phyloP scores from a whole-genome alignment of 331 rosid genomes.

The Rosa hybrid region DNA sequence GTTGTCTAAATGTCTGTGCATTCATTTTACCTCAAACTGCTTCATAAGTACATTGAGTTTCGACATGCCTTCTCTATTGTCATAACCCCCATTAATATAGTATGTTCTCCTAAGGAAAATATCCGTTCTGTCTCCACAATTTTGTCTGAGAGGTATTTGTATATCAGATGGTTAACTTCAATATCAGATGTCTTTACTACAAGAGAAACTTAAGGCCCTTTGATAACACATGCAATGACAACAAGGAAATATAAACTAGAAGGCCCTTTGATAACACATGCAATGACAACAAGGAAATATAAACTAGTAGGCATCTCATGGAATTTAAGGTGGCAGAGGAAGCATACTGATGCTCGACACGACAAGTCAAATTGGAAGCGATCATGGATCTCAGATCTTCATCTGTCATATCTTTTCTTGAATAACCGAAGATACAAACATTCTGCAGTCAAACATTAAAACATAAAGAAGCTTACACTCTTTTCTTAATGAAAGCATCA shows the following conservation, averaged over 20 bases:
- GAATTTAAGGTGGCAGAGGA: slow-evolving; percentile 18
- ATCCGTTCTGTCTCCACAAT: slow-evolving; percentile 76
- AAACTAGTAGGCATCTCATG: neutral
- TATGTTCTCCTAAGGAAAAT: slow-evolving; percentile 74
- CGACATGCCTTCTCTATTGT: slow-evolving; percentile 74
- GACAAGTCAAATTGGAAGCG: slow-evolving; percentile 89
- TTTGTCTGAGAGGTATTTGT: slow-evolving; percentile 48
- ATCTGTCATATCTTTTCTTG: slow-evolving; percentile 76
- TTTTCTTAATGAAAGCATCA: neutral
- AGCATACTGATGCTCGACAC: slow-evolving; percentile 88
- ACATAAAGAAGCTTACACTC: slow-evolving; percentile 8
- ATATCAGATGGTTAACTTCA: slow-evolving; percentile 10
- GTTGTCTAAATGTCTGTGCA: neutral
- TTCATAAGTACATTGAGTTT: slow-evolving; percentile 69
- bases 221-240: neutral
- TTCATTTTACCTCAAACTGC: slow-evolving; percentile 72
- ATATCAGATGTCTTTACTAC: slow-evolving; percentile 16
- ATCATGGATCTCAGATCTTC: slow-evolving; percentile 74
- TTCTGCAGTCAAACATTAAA: slow-evolving; percentile 60
- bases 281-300: neutral
- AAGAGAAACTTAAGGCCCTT: slow-evolving; percentile 8
- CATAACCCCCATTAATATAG: slow-evolving; percentile 72
- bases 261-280: no score
- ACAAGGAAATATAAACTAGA: neutral
- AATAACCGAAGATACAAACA: slow-evolving; percentile 83